phyloP scores from a whole-genome alignment of 371 early-diverging fungal genomes.

The Rhizopus stolonifer region DNA sequence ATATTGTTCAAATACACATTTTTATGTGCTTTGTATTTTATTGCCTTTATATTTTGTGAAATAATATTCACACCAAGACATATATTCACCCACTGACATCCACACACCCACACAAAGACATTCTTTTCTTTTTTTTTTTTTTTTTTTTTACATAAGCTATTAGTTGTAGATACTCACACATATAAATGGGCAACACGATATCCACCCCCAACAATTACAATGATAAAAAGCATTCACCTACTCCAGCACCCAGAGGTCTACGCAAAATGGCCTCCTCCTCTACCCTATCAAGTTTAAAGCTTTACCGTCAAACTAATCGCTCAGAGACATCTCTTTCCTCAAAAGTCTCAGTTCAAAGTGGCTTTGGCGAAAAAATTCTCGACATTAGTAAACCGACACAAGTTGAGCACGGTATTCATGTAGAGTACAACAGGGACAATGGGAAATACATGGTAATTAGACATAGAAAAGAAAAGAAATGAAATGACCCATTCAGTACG shows the following conservation, averaged over 20 bases:
- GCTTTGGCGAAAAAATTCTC: constrained; percentile 49
- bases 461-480: background rate
- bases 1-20: background rate
- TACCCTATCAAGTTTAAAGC: constrained; percentile 39
- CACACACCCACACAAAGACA: background rate
- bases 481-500: background rate
- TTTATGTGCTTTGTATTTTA: constrained; percentile 1
- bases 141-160: background rate
- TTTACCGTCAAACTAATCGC: constrained; percentile 38
- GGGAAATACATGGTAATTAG: constrained; percentile 60
- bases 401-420: constrained; percentile 69
- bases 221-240: constrained; percentile 27
- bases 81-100: background rate
- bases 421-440: constrained; percentile 59
- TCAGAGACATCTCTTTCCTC: constrained; percentile 43
- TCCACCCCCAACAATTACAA: constrained; percentile 23
- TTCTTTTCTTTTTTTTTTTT: no score
- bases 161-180: background rate
- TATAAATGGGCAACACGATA: constrained; percentile 32
- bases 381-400: constrained; percentile 66
- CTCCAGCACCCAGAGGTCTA: constrained; percentile 31
- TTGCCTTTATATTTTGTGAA: background rate
- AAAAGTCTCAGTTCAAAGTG: constrained; percentile 37
- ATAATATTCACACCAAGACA: background rate
- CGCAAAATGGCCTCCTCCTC: constrained; percentile 45